phyloP scores from a whole-genome alignment of 768 basidiomycete genomes.

The Hericium alpestre region DNA sequence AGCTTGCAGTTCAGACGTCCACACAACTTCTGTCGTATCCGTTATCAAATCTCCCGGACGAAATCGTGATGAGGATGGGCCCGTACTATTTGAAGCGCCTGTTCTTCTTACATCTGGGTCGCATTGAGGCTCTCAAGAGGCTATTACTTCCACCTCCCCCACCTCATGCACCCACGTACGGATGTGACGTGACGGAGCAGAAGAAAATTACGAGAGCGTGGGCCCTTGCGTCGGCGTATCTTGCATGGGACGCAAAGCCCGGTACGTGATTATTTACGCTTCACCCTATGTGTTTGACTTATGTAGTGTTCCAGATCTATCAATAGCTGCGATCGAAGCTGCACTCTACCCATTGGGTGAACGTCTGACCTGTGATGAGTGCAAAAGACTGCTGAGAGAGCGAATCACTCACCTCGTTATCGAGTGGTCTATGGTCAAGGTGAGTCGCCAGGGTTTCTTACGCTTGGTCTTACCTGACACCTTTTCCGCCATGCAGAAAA shows the following conservation, averaged over 20 bases:
- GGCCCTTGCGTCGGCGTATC: constrained; percentile 73
- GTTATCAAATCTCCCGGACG: constrained; percentile 59
- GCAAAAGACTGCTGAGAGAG: constrained; percentile 48
- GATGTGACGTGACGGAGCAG: constrained; percentile 66
- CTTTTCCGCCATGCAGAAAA: background rate
- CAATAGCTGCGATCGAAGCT: constrained; percentile 59
- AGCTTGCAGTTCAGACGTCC: constrained; percentile 67
- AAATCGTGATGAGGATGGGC: constrained; percentile 58
- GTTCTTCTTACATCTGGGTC: constrained; percentile 77
- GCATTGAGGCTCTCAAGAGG: constrained; percentile 72
- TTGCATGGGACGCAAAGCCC: constrained; percentile 76
- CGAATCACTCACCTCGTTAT: constrained; percentile 57
- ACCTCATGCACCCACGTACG: constrained; percentile 58
- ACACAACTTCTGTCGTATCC: constrained; percentile 65
- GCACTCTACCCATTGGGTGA: constrained; percentile 61
- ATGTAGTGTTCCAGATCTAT: constrained; percentile 54
- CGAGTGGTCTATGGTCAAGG: constrained; percentile 77
- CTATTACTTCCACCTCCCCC: constrained; percentile 66
- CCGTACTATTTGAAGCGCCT: constrained; percentile 70
- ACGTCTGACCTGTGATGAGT: constrained; percentile 61
- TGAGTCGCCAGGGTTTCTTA: constrained; percentile 17
- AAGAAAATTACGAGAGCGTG: constrained; percentile 73
- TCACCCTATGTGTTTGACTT: too few species aligned
- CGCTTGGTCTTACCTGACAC: too few species aligned
- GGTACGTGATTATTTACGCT: too few species aligned